These are phyloP conservation scores for Cladosporium sp. DNA, from an alignment of 2,329 filamentous ascomycete genomes.

Conservation along the genomic window DNA sequence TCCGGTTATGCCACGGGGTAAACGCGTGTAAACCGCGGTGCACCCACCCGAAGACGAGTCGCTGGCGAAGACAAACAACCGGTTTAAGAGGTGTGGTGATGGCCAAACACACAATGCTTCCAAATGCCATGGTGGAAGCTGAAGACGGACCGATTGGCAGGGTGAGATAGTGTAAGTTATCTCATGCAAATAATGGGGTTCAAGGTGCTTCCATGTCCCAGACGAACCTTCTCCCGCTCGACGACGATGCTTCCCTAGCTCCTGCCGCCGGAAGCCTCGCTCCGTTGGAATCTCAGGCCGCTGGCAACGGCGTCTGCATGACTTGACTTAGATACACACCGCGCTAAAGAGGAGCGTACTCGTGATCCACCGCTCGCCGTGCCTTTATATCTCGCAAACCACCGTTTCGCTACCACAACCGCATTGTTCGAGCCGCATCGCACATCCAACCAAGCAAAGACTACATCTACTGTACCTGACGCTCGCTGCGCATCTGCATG, in stretches of 20 bases:
- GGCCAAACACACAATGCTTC: background rate
- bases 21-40: constrained; percentile 15
- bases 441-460: background rate
- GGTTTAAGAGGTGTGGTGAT: background rate
- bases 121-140: background rate
- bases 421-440: background rate
- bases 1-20: constrained; percentile 3
- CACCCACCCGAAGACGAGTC: background rate
- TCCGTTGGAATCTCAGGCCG: constrained; percentile 6
- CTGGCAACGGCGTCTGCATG: constrained; percentile 7
- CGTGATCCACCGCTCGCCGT: constrained; percentile 2
- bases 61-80: background rate
- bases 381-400: constrained; percentile 11
- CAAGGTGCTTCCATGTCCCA: background rate
- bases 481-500: constrained; percentile 1
- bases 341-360: constrained; percentile 11
- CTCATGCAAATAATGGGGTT: background rate
- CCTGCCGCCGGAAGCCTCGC: constrained; percentile 8
- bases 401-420: background rate
- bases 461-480: background rate
- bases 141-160: background rate
- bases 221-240: background rate
- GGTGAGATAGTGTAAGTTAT: background rate
- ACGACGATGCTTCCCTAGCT: constrained; percentile 4
- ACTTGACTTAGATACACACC: constrained; percentile 10